phyloP scores from a whole-genome alignment of 108 stramenopile species.

The Asterionellopsis glacialis region DNA sequence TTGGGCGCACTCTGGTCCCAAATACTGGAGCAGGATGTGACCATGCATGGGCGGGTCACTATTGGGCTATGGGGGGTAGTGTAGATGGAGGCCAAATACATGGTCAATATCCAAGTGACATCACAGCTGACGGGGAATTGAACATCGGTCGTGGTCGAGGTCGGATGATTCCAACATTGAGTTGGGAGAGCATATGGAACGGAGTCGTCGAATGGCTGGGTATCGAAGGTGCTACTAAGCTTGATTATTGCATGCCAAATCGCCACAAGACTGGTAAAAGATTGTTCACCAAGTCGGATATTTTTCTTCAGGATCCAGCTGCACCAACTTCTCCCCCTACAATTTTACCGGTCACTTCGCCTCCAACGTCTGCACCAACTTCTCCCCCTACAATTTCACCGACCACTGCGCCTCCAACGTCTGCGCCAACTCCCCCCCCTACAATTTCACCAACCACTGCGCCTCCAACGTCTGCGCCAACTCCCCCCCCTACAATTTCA shows the following conservation, averaged over 20 bases:
- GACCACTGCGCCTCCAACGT: too few species aligned
- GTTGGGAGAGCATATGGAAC: conserved; percentile 67
- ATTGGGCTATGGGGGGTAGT: conserved; percentile 32
- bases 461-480: too few species aligned
- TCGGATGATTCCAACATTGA: conserved; percentile 57
- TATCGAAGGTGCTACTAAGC: conserved; percentile 12
- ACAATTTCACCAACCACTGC: too few species aligned
- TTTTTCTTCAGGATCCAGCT: neutral
- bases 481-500: too few species aligned
- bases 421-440: too few species aligned
- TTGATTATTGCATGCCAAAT: conserved; percentile 36
- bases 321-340: too few species aligned
- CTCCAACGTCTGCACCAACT: too few species aligned
- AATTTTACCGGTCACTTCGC: too few species aligned
- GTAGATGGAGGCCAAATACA: conserved; percentile 50
- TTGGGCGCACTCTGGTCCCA: conserved; percentile 45
- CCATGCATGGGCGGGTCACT: conserved; percentile 65
- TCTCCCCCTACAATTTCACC: too few species aligned
- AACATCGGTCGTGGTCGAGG: conserved; percentile 52
- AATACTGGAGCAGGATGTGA: conserved; percentile 66
- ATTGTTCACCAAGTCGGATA: neutral
- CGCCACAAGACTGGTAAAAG: conserved; percentile 4
- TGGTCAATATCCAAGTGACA: conserved; percentile 49
- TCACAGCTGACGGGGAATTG: conserved; percentile 23
- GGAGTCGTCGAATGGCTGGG: conserved; percentile 51